These are phyloP conservation scores for Colletotrichum falcatum DNA, from an alignment of 2,329 filamentous ascomycete genomes.

Conservation along the genomic window DNA sequence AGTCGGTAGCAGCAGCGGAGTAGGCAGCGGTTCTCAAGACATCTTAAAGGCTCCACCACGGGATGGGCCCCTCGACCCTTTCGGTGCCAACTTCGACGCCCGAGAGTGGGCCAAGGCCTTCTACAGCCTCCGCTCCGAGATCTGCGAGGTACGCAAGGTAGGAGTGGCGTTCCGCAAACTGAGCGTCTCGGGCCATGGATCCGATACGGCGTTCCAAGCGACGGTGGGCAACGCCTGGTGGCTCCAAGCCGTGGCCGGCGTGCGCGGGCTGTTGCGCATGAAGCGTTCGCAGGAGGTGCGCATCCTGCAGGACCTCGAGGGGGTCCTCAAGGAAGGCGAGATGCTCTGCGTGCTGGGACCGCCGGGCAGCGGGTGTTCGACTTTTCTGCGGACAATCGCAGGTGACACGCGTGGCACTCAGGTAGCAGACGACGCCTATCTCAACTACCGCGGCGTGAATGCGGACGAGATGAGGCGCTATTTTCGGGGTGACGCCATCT, in stretches of 20 bases:
- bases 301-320: conserved; percentile 63
- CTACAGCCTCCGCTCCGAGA: conserved; percentile 44
- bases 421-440: conserved; percentile 18
- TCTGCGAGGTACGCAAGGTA: conserved; percentile 47
- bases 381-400: conserved; percentile 74
- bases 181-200: conserved; percentile 56
- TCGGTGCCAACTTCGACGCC: conserved; percentile 54
- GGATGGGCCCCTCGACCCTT: conserved; percentile 51
- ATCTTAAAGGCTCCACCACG: conserved; percentile 17
- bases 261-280: conserved; percentile 45
- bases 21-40: background rate
- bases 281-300: conserved; percentile 52
- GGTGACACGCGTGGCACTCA: conserved; percentile 73
- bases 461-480: conserved; percentile 18
- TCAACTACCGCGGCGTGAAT: conserved; percentile 38
- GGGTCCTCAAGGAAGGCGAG: conserved; percentile 64
- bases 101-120: conserved; percentile 59
- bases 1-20: too few relatives aligned
- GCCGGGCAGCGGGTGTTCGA: conserved; percentile 70
- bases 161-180: conserved; percentile 56
- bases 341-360: conserved; percentile 69
- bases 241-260: conserved; percentile 46
- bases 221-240: conserved; percentile 54
- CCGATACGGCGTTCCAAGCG: conserved; percentile 57
- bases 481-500: conserved; percentile 71